Evolutionary conservation across 345 rosid species (phyloP).

Genomic region (Noccaea caerulescens): DNA sequence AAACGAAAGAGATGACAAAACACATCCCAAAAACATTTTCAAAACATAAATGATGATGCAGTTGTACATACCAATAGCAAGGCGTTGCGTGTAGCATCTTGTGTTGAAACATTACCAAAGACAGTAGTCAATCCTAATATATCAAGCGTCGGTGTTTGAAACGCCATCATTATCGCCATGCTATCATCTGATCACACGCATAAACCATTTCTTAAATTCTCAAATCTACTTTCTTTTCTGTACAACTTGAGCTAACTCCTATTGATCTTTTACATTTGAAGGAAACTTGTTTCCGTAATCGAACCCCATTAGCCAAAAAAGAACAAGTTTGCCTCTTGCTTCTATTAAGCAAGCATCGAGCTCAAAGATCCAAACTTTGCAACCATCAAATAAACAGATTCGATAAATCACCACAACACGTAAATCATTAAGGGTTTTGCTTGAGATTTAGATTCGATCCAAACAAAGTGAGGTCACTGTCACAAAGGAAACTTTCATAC

Average conservation of each 20-base stretch:
- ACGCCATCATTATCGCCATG: slow-evolving; percentile 97
- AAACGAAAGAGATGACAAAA: slow-evolving; percentile 58
- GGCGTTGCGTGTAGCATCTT: slow-evolving; percentile 84
- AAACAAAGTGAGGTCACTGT: slow-evolving; percentile 13
- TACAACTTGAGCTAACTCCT: background rate
- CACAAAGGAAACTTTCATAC: background rate
- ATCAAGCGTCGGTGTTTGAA: slow-evolving; percentile 74
- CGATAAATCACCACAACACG: background rate
- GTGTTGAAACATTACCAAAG: slow-evolving; percentile 79
- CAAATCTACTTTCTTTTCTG: background rate
- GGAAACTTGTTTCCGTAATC: background rate
- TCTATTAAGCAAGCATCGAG: background rate
- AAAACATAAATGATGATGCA: background rate
- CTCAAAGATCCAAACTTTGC: slow-evolving; percentile 23
- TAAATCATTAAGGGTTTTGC: background rate
- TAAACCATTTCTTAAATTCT: slow-evolving; percentile 8
- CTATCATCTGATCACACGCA: slow-evolving; percentile 66
- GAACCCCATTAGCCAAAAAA: background rate
- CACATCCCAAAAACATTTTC: slow-evolving; percentile 32
- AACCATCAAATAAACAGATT: slow-evolving; percentile 15
- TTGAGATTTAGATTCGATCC: background rate
- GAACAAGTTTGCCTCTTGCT: background rate
- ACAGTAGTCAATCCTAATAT: slow-evolving; percentile 84
- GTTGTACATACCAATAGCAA: slow-evolving; percentile 68
- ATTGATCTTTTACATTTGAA: slow-evolving; percentile 7